Evolutionary conservation across 2,329 filamentous ascomycete genomes (phyloP).

Genomic region (Endoconidiophora polonica): DNA sequence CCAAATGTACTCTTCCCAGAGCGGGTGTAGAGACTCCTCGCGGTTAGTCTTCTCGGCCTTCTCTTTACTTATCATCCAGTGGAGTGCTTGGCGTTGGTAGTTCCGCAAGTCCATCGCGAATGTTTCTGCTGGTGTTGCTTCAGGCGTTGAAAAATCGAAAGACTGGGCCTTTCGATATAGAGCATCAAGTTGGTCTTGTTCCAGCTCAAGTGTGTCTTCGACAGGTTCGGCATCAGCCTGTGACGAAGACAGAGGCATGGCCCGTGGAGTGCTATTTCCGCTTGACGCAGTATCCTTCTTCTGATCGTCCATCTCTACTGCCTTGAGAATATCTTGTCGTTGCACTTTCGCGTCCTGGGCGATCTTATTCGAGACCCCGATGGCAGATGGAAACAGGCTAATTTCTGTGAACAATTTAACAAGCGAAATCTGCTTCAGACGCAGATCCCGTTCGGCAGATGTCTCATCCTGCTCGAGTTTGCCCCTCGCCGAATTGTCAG

Average conservation of each 20-base stretch:
- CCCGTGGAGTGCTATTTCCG: not conserved
- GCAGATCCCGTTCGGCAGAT: slow-evolving; percentile 64
- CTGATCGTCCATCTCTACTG: slow-evolving; percentile 73
- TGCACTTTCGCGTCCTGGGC: slow-evolving; percentile 43
- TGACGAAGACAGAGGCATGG: not conserved
- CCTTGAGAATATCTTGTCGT: slow-evolving; percentile 66
- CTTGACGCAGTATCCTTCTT: slow-evolving; percentile 23
- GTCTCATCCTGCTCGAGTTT: slow-evolving; percentile 79
- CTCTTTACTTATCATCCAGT: slow-evolving; percentile 96
- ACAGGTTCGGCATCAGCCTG: slow-evolving; percentile 35
- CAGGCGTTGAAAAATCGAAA: slow-evolving; percentile 85
- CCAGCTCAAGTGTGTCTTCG: slow-evolving; percentile 79
- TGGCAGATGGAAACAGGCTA: slow-evolving; percentile 62
- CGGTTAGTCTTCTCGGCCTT: slow-evolving; percentile 55
- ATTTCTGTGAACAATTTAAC: slow-evolving; percentile 84
- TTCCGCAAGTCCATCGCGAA: slow-evolving; percentile 74
- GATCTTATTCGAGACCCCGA: slow-evolving; percentile 40
- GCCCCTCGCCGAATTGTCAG: slow-evolving; percentile 26
- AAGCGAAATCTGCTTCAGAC: slow-evolving; percentile 70
- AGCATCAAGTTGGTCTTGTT: slow-evolving; percentile 87
- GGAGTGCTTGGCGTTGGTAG: slow-evolving; percentile 86
- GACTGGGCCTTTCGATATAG: slow-evolving; percentile 93
- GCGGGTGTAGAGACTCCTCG: slow-evolving; percentile 77
- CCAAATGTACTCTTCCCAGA: slow-evolving; percentile 95
- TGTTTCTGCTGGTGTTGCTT: slow-evolving; percentile 63